These are phyloP conservation scores for Coemansia sp. DNA, from an alignment of 192 early-diverging fungal genomes.

Conservation along the genomic window DNA sequence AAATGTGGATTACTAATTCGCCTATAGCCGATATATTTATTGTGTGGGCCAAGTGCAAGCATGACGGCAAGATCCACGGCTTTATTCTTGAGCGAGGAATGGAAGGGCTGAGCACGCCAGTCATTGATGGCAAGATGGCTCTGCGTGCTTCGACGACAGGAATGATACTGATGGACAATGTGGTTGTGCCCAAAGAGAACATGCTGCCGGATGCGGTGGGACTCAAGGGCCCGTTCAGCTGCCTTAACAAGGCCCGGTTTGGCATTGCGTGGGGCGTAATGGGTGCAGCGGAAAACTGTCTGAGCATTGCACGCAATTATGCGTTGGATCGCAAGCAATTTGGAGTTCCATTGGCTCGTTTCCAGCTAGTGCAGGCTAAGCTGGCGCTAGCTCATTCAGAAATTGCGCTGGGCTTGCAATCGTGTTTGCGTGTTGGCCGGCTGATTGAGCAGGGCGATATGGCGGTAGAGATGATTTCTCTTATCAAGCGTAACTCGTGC, in stretches of 20 bases:
- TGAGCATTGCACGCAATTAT: constrained; percentile 86
- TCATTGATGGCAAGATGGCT: constrained; percentile 94
- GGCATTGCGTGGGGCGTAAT: constrained; percentile 97
- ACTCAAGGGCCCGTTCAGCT: constrained; percentile 94
- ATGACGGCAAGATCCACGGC: constrained; percentile 83
- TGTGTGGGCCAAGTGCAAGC: constrained; percentile 85
- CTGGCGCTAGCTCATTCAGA: constrained; percentile 92
- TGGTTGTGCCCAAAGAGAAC: constrained; percentile 87
- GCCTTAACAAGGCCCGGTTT: constrained; percentile 95
- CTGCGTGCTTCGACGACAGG: constrained; percentile 92
- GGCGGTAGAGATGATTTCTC: constrained; percentile 91
- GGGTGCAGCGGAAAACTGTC: constrained; percentile 91
- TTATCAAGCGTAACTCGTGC: constrained; percentile 95
- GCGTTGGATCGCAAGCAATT: constrained; percentile 90
- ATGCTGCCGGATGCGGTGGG: constrained; percentile 88
- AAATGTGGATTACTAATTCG: constrained; percentile 99
- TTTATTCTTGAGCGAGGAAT: constrained; percentile 96
- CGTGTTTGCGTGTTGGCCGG: constrained; percentile 85
- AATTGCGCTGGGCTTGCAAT: constrained; percentile 85
- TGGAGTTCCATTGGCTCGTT: constrained; percentile 82
- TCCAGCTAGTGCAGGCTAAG: constrained; percentile 97
- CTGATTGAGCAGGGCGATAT: constrained; percentile 85
- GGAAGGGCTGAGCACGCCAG: constrained; percentile 83
- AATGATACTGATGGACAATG: constrained; percentile 99
- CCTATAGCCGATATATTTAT: constrained; percentile 96